Conservation (phyloP, 805 yeast genomes). For the Starmera dryadoides region DNA sequence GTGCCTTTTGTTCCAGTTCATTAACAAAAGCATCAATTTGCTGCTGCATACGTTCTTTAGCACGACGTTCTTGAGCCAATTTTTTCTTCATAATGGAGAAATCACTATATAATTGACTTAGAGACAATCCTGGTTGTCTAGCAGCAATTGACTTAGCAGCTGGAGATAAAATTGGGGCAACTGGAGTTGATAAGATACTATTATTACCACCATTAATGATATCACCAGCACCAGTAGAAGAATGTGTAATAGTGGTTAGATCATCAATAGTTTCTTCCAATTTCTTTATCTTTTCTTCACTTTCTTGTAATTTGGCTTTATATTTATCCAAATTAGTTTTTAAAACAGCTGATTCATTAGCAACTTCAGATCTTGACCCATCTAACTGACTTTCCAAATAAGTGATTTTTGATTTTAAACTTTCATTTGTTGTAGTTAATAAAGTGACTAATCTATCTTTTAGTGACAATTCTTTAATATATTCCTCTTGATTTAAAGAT, state of each 20-base stretch:
- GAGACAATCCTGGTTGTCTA: constrained; percentile 43
- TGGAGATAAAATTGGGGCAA: constrained; percentile 35
- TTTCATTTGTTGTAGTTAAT: constrained; percentile 45
- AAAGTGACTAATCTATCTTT: constrained; percentile 57
- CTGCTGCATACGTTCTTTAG: constrained; percentile 60
- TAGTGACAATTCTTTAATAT: constrained; percentile 47
- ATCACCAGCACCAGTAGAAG: constrained; percentile 12
- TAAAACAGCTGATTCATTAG: constrained; percentile 54
- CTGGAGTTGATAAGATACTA: constrained; percentile 4
- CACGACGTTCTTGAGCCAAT: constrained; percentile 59
- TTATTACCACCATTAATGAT: constrained; percentile 13
- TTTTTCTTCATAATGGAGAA: constrained; percentile 58
- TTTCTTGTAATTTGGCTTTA: constrained; percentile 34
- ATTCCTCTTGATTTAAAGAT: constrained; percentile 38
- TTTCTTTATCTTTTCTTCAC: constrained; percentile 35
- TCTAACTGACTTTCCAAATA: constrained; percentile 41
- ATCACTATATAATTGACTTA: constrained; percentile 61
- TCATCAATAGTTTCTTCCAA: constrained; percentile 40
- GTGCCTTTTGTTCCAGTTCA: constrained; percentile 75
- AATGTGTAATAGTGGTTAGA: constrained; percentile 19
- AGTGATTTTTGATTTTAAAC: constrained; percentile 41
- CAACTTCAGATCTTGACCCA: constrained; percentile 12
- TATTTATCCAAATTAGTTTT: constrained; percentile 53
- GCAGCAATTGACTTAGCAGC: constrained; percentile 51
- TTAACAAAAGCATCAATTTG: constrained; percentile 66